phyloP scores from a whole-genome alignment of 192 early-diverging fungal genomes.

The Funneliformis mosseae region DNA sequence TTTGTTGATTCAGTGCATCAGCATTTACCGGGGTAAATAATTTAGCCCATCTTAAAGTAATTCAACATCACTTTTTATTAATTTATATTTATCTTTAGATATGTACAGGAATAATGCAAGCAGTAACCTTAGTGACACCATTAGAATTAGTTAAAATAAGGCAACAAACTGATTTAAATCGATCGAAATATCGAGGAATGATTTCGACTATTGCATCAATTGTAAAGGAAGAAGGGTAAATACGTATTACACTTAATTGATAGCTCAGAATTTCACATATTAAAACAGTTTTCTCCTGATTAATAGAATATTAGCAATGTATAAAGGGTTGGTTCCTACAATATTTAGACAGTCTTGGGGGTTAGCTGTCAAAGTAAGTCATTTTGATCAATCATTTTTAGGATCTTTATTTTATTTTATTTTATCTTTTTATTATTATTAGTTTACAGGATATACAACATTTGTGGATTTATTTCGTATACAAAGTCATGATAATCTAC shows the following conservation, averaged over 20 bases:
- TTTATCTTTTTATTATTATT: background rate
- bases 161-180: slow-evolving; percentile 47
- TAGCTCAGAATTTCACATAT: background rate
- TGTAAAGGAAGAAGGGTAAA: slow-evolving; percentile 46
- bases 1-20: slow-evolving; percentile 32
- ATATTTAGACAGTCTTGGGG: slow-evolving; percentile 52
- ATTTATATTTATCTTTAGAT: slow-evolving; percentile 20
- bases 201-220: slow-evolving; percentile 38
- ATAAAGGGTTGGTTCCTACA: slow-evolving; percentile 47
- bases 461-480: slow-evolving; percentile 42
- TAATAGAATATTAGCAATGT: slow-evolving; percentile 41
- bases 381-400: background rate
- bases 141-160: slow-evolving; percentile 50
- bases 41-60: background rate
- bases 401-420: background rate
- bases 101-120: slow-evolving; percentile 49
- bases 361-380: slow-evolving; percentile 14
- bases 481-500: slow-evolving; percentile 33
- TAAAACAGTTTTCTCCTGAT: background rate
- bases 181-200: slow-evolving; percentile 44
- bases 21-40: slow-evolving; percentile 44
- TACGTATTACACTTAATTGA: background rate
- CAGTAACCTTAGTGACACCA: slow-evolving; percentile 49
- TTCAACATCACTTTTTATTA: background rate
- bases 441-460: slow-evolving; percentile 44